Evolutionary conservation across 2,329 filamentous ascomycete species (phyloP), one percentile per base, ranked within the genome.

Genomic region (Sphaerulina vaccinii): DNA sequence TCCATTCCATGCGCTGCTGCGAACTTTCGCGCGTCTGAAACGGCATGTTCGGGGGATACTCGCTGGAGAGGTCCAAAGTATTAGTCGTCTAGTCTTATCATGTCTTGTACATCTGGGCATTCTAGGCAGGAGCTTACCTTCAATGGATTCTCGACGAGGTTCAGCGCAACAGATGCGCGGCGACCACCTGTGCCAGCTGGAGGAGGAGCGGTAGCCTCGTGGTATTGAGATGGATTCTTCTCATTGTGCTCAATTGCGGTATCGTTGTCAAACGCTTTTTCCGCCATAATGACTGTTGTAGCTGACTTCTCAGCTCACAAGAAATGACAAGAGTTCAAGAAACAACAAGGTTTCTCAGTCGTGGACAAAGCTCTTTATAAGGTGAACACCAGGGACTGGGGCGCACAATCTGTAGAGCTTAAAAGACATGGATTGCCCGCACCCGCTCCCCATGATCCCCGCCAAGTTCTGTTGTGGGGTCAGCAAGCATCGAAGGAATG

Each of bases 91-190:
- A 11, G 15, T 39, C 44, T 32, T 32, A 18, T 40, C 44, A 10
- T 24, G 44, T 38, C 44, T 46, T 46, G 42, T 46, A 22, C 44
- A 33, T n/a, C 44, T 23, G 22, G 45, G 45, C 36, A 29, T 38
- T 39, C 22, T 32, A 8, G 52, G 38, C 38, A 35, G 21, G 18
- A 21, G 40, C 68, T 64, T 56, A 76, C 74, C 65, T 68, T 71
- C 46, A 77, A 59, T 22, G 74, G 74, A 49, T 77, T 77, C 61
- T 74, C 64, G 51, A 77, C 70, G 44, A 78, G 68, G 59, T 78
- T 77, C 51, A 76, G 56, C 5, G 73, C 75, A 15, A 73, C 65
- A 2, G 74, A 75, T 11, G 61, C 56, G 42, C 71, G 72, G 27
- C 72, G 71, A 37, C 51, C 59, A 35, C 58, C 48, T 7, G 52